These are phyloP conservation scores for Cucurbita ficifolia DNA, from an alignment of 306 rosid genomes.

Conservation along the genomic window DNA sequence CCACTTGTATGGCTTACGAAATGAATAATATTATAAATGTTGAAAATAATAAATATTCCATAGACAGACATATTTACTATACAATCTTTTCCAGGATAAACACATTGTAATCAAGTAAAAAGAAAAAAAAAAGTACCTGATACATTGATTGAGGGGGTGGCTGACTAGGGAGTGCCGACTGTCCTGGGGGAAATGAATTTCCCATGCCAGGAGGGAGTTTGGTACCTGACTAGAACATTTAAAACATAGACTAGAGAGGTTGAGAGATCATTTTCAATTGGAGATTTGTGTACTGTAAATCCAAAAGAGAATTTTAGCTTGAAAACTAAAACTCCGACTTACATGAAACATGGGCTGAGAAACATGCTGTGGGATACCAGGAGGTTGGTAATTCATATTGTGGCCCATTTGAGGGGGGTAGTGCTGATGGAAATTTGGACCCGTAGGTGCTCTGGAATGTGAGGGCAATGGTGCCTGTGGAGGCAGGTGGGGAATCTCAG, in stretches of 20 bases:
- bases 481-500: constrained; percentile 57
- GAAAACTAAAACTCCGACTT: constrained; percentile 30
- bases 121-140: constrained; percentile 37
- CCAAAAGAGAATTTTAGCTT: background rate
- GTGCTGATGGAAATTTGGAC: constrained; percentile 50
- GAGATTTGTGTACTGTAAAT: background rate
- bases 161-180: constrained; percentile 42
- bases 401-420: constrained; percentile 58
- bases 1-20: background rate
- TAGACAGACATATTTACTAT: background rate
- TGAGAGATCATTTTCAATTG: background rate
- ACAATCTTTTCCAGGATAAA: background rate
- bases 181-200: constrained; percentile 52
- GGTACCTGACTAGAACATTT: constrained; percentile 45
- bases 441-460: constrained; percentile 59
- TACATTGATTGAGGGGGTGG: constrained; percentile 56
- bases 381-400: constrained; percentile 57
- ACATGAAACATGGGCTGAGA: constrained; percentile 76
- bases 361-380: constrained; percentile 52
- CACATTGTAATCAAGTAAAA: background rate
- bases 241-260: constrained; percentile 12
- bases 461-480: constrained; percentile 66
- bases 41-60: background rate
- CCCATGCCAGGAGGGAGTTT: constrained; percentile 58
- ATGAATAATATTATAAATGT: background rate